A percentile compares a stretch with the other conserved stretches of the same genome.
These are phyloP conservation scores for Pseudopithomyces chartarum DNA, from an alignment of 2,329 filamentous ascomycete genomes.

Conservation along the genomic window DNA sequence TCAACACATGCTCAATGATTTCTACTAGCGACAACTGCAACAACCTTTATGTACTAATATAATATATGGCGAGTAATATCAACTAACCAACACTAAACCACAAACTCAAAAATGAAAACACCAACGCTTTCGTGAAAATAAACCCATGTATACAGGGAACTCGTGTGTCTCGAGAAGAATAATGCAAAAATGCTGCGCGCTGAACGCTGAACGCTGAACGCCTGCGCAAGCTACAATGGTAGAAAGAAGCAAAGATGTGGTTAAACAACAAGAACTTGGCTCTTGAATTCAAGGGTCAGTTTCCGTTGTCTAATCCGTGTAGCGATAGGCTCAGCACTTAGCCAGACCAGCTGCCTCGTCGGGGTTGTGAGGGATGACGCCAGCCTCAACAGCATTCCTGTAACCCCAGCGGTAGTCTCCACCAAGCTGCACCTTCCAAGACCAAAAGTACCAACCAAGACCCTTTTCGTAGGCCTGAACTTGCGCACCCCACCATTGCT, in stretches of 20 bases:
- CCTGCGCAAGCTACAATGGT: too few species aligned
- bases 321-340: slow-evolving; percentile 8
- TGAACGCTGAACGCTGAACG: too few species aligned
- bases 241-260: not conserved
- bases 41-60: too few species aligned
- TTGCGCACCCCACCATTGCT: slow-evolving; percentile 63
- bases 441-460: slow-evolving; percentile 65
- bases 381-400: slow-evolving; percentile 38
- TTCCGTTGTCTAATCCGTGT: not conserved
- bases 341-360: slow-evolving; percentile 14
- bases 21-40: too few species aligned
- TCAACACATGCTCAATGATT: too few species aligned
- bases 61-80: too few species aligned
- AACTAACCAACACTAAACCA: too few species aligned
- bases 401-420: slow-evolving; percentile 58
- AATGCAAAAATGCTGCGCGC: slow-evolving; percentile 2
- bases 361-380: slow-evolving; percentile 25
- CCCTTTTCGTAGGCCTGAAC: slow-evolving; percentile 59
- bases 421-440: slow-evolving; percentile 60
- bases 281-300: too few species aligned
- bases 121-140: not conserved
- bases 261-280: too few species aligned
- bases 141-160: not conserved
- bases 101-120: too few species aligned
- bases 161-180: not conserved